These are phyloP conservation scores for Naegleria lovaniensis DNA, from an alignment of 208 protist genomes.

Conservation along the genomic window DNA sequence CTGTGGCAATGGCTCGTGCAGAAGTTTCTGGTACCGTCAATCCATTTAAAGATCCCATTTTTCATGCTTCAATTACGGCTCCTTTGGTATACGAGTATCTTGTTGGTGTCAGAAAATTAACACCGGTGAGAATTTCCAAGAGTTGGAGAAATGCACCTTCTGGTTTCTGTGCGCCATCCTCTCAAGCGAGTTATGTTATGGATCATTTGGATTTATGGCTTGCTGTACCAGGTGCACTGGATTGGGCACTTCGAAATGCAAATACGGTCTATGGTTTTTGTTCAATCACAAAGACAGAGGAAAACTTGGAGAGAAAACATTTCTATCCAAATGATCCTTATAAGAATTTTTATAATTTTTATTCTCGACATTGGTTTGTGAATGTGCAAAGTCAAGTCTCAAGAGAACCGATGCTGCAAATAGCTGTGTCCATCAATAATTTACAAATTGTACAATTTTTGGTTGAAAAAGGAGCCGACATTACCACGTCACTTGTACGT, in stretches of 20 bases:
- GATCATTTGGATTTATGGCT: background rate
- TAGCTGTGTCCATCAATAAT: background rate
- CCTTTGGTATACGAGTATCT: background rate
- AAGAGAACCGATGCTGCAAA: background rate
- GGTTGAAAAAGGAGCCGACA: background rate
- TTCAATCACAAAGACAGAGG: background rate
- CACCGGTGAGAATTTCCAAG: background rate
- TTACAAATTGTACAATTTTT: background rate
- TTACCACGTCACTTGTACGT: background rate
- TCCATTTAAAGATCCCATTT: background rate
- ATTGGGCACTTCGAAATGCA: background rate
- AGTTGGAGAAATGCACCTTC: background rate
- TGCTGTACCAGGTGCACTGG: background rate
- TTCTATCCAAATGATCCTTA: background rate
- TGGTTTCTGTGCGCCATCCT: background rate
- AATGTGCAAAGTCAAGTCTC: background rate
- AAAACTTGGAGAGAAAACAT: background rate
- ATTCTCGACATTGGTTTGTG: background rate
- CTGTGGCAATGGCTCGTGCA: too few relatives aligned
- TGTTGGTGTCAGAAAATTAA: background rate
- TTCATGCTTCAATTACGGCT: background rate
- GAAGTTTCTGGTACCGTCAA: background rate
- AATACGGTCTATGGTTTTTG: background rate
- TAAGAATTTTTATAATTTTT: background rate
- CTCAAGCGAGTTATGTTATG: background rate